Evolutionary conservation across 2,329 filamentous ascomycete genomes (phyloP), one percentile per base, ranked within the genome.

Genomic region (Periglandula ipomoeae): DNA sequence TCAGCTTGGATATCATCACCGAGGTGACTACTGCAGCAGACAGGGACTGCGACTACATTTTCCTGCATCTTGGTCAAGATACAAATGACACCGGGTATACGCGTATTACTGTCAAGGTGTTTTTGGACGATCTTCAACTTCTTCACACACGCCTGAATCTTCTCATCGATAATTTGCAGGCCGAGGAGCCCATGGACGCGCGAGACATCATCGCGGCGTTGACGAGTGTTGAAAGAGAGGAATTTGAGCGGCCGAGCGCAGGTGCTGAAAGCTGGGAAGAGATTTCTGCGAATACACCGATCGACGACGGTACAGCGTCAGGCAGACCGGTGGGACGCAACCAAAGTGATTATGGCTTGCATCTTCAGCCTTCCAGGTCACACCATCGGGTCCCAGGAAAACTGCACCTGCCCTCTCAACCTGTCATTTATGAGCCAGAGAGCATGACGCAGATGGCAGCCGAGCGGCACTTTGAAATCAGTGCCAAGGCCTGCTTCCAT

Each of bases 231-330:
- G 90, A 95, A 59, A 74, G 71, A 51, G 76, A 78, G 26, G 73
- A 76, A 38, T 73, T 76, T 44, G 73, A 74, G 17, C 76, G 74
- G 50, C 61, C 61, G 6, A 88, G 84, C 53, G 85, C 86, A 2
- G 90, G 85, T 54, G 77, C 84, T 24, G 90, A 95, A 58, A 94
- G 89, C 66, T 96, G 89, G 90, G 90, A 96, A 50, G 88, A 96
- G 57, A 71, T 90, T 2, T 82, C 81, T 1, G 72, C 70, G 17
- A 71, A 71, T 52, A 77, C 73, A 3, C 73, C 84, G 1, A 82
- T 89, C 55, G 77, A 81, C 47, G 59, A 63, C 44, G 76, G 74
- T 13, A 74, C 75, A 2, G 58, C 61, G 9, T 59, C 61, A 7
- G 73, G 74, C 32, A 64, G 68, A 48, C 64, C 58, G 3, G 52